Percentiles rank a stretch among this genome's conserved stretches.
phyloP scores from a whole-genome alignment of 768 basidiomycete genomes.

The Lyophyllum semitale region DNA sequence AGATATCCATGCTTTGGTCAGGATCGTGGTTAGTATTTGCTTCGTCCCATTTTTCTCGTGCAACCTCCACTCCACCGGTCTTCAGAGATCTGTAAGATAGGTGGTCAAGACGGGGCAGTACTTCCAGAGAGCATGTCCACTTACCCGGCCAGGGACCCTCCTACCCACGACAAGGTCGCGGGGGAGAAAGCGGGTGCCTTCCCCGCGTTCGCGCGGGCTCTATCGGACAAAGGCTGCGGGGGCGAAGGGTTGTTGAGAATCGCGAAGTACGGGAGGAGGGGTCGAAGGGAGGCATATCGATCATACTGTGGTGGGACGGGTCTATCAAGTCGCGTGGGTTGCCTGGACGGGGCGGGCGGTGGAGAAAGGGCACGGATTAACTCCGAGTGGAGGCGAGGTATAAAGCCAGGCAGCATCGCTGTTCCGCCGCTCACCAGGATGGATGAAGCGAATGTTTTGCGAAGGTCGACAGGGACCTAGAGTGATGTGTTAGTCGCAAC shows the following conservation, averaged over 20 bases:
- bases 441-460: slow-evolving; percentile 79
- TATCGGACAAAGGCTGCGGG: slow-evolving; percentile 45
- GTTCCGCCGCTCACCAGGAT: slow-evolving; percentile 90
- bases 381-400: slow-evolving; percentile 82
- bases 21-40: slow-evolving; percentile 48
- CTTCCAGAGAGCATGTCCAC: slow-evolving; percentile 25
- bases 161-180: slow-evolving; percentile 85
- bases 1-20: slow-evolving; percentile 41
- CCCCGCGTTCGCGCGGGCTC: slow-evolving; percentile 66
- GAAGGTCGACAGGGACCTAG: slow-evolving; percentile 88
- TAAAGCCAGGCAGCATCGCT: slow-evolving; percentile 90
- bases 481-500: background rate
- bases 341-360: slow-evolving; percentile 29
- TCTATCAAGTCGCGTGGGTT: slow-evolving; percentile 36
- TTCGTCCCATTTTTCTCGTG: slow-evolving; percentile 88
- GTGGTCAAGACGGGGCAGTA: slow-evolving; percentile 4
- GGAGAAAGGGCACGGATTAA: slow-evolving; percentile 63
- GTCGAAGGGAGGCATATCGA: slow-evolving; percentile 72
- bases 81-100: slow-evolving; percentile 66
- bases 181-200: slow-evolving; percentile 89
- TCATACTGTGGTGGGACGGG: slow-evolving; percentile 59
- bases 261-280: slow-evolving; percentile 71
- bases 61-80: slow-evolving; percentile 80
- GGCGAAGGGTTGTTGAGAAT: slow-evolving; percentile 86
- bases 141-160: slow-evolving; percentile 90